Percentiles rank a stretch among this genome's conserved stretches.
phyloP scores from a whole-genome alignment of 176 grass and related monocot genomes.

The Musa beccarii region DNA sequence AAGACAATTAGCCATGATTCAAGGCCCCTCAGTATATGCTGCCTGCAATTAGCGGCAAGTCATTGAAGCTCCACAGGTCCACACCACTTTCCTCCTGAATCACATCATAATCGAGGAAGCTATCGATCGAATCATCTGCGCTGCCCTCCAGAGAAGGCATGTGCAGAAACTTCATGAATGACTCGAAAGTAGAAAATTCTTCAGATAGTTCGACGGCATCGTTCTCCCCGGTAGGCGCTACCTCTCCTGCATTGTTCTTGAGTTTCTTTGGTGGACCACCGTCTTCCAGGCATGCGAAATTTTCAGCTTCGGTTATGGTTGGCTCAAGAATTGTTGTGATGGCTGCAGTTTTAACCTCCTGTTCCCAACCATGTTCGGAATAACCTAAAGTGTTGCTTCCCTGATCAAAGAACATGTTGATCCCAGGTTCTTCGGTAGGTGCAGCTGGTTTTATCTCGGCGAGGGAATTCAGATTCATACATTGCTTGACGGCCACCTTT shows the following conservation, averaged over 20 bases:
- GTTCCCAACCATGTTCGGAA: constrained; percentile 37
- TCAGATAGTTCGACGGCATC: constrained; percentile 17
- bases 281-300: constrained; percentile 25
- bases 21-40: constrained; percentile 30
- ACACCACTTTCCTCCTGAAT: constrained; percentile 22
- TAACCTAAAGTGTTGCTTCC: constrained; percentile 40
- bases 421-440: constrained; percentile 10
- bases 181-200: constrained; percentile 27
- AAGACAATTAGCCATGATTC: neutral
- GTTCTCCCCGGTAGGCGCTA: constrained; percentile 30
- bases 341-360: constrained; percentile 35
- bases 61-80: constrained; percentile 45
- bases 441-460: constrained; percentile 15
- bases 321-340: constrained; percentile 36
- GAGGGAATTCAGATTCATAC: constrained; percentile 9
- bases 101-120: constrained; percentile 22
- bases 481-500: constrained; percentile 22
- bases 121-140: constrained; percentile 42
- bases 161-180: constrained; percentile 41
- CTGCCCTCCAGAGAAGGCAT: constrained; percentile 36
- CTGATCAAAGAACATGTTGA: constrained; percentile 34
- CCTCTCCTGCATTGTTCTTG: constrained; percentile 37
- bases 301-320: constrained; percentile 6
- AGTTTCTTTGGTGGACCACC: constrained; percentile 32
- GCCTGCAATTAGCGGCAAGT: constrained; percentile 39